phyloP scores from a whole-genome alignment of 805 yeast species.

The Hanseniaspora mollemarum region DNA sequence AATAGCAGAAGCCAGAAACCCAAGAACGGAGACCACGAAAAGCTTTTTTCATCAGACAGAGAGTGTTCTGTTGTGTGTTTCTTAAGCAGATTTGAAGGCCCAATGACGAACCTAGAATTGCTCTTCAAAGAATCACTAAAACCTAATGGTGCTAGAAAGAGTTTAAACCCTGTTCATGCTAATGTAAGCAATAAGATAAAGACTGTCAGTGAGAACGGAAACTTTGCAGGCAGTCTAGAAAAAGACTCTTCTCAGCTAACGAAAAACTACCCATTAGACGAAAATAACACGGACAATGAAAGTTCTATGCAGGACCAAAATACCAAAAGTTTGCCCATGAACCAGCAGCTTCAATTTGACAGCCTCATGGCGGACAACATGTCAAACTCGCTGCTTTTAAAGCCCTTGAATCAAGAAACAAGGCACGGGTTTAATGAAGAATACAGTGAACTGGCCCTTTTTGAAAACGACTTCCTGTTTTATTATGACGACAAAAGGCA shows the following conservation, averaged over 20 bases:
- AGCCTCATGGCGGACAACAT: not conserved
- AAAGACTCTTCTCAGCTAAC: not conserved
- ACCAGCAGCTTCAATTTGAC: not conserved
- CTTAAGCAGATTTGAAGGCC: too few relatives aligned
- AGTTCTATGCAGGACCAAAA: too few relatives aligned
- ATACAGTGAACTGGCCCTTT: slow-evolving; percentile 36
- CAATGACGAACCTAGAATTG: slow-evolving; percentile 10
- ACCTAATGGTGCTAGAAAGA: slow-evolving; percentile 9
- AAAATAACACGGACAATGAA: not conserved
- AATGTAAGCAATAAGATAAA: too few relatives aligned
- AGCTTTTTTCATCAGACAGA: not conserved
- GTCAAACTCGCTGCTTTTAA: slow-evolving; percentile 27
- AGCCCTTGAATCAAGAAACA: slow-evolving; percentile 44
- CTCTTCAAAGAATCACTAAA: slow-evolving; percentile 12
- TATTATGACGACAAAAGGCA: slow-evolving; percentile 90
- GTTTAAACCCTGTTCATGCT: not conserved
- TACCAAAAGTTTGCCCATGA: not conserved
- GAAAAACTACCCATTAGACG: not conserved
- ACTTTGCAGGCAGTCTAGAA: not conserved
- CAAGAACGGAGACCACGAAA: too few relatives aligned
- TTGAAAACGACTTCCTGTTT: slow-evolving; percentile 60
- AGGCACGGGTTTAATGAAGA: slow-evolving; percentile 63
- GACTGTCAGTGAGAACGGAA: not conserved
- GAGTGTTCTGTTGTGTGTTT: not conserved
- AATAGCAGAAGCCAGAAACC: too few relatives aligned